phyloP scores from a whole-genome alignment of 306 rosid species.

The Cicer arietinum region DNA sequence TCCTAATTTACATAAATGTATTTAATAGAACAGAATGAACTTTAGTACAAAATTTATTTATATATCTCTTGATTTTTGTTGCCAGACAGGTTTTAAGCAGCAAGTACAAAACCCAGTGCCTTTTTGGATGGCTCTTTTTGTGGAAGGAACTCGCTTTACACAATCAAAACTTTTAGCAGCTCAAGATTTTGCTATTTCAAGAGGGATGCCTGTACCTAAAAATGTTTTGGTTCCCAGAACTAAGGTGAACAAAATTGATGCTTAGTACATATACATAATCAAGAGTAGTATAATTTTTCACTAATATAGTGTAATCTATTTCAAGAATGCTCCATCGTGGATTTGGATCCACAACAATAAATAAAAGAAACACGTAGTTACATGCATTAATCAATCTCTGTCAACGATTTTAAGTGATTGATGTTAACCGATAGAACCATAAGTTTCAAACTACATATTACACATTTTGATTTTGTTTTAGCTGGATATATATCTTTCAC shows the following conservation, averaged over 20 bases:
- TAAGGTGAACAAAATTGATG: conserved; percentile 57
- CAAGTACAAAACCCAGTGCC: conserved; percentile 67
- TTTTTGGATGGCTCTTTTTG: conserved; percentile 89
- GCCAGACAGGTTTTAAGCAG: conserved; percentile 70
- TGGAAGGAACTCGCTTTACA: conserved; percentile 91
- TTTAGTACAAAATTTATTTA: not conserved
- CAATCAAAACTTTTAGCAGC: conserved; percentile 70
- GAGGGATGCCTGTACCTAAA: conserved; percentile 75
- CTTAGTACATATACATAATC: not conserved
- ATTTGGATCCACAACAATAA: too few relatives aligned
- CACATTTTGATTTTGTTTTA: conserved; percentile 14
- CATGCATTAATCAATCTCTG: too few relatives aligned
- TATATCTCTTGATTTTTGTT: conserved; percentile 37
- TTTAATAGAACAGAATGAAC: not conserved
- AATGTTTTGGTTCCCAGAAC: conserved; percentile 90
- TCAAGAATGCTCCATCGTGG: not conserved
- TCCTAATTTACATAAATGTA: not conserved
- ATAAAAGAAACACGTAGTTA: too few relatives aligned
- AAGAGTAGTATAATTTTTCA: not conserved
- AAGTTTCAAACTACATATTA: not conserved
- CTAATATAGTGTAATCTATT: not conserved
- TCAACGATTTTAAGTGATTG: not conserved
- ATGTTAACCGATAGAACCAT: not conserved
- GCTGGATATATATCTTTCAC: not conserved
- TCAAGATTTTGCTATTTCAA: conserved; percentile 77